Evolutionary conservation across 805 yeast species (phyloP).

Genomic region (Wickerhamomyces chambardii): DNA sequence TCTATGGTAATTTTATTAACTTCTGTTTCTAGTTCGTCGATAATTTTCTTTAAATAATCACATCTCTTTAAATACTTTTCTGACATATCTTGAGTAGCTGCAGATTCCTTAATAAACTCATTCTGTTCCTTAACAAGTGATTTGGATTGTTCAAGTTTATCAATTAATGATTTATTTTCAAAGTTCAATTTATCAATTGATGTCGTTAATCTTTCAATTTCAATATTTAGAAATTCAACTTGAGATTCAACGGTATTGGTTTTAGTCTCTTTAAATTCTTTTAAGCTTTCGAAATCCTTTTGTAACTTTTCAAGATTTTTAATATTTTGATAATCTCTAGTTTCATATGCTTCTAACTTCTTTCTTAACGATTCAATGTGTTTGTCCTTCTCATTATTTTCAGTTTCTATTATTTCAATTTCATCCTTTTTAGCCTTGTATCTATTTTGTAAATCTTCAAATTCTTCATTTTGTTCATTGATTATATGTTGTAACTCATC

Average conservation of each 20-base stretch:
- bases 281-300: no score
- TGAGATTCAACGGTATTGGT: no score
- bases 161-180: slow-evolving; percentile 6
- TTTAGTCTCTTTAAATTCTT: no score
- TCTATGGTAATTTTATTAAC: slow-evolving; percentile 18
- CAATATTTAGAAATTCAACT: slow-evolving; percentile 4
- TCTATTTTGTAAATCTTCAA: neutral
- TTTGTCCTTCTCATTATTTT: neutral
- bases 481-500: neutral
- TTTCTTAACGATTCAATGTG: neutral
- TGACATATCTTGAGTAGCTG: slow-evolving; percentile 16
- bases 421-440: neutral
- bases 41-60: slow-evolving; percentile 13
- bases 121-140: slow-evolving; percentile 6
- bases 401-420: neutral
- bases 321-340: neutral
- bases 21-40: slow-evolving; percentile 20
- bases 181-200: neutral
- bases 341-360: neutral
- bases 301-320: neutral
- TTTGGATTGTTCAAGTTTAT: slow-evolving; percentile 11
- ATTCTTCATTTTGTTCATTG: neutral
- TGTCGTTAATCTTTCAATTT: slow-evolving; percentile 7
- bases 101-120: slow-evolving; percentile 1
- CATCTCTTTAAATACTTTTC: slow-evolving; percentile 14